Evolutionary conservation across 257 asterid species (phyloP), one percentile per base, ranked within the genome.

Genomic region (Handroanthus guayacan): DNA sequence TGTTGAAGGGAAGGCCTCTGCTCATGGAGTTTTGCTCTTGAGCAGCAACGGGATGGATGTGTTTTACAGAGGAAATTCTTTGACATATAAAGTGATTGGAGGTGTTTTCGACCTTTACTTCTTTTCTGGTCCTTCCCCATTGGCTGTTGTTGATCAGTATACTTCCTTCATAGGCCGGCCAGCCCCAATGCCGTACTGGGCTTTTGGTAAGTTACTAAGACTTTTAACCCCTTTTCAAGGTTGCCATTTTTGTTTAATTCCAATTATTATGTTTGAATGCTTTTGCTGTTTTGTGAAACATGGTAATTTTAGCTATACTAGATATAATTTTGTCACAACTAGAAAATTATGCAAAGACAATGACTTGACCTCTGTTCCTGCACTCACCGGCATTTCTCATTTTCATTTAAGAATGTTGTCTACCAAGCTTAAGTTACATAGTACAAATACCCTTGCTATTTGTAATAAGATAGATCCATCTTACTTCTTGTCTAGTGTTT

Each of bases 31-130:
- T n/a, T 75, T 90, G 79, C 78, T 92, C 87, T 48, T 92, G 76
- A 92, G 90, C 18, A 92, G 97, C 38, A 92, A 92, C 68, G 97
- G 97, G 57, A 92, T 92, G 97, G 96, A 92, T 80, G 90, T 92
- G 50, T 82, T 89, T 56, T 92, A 92, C 79, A 84, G 82, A 60
- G 97, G 97, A 16, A 68, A 72, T 80, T 89, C 91, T 44, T 78
- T 92, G 84, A 92, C 95, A 6, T 92, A 89, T 74, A 90, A 92
- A 69, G 89, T 92, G 50, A 92, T 92, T 83, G 97, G 97, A 47
- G 97, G 97, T 74, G 89, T 92, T 72, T 71, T 92, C 36, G 97
- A 92, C 81, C 84, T 90, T 83, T 87, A 88, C 72, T 89, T 90
- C 92, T 92, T 92, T 34, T 60, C 92, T 25, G 97, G 97, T 5